A percentile compares a stretch with the other conserved stretches of the same genome.
phyloP scores from a whole-genome alignment of 1,284 basidiomycete genomes.

The Clitocybe nebularis region DNA sequence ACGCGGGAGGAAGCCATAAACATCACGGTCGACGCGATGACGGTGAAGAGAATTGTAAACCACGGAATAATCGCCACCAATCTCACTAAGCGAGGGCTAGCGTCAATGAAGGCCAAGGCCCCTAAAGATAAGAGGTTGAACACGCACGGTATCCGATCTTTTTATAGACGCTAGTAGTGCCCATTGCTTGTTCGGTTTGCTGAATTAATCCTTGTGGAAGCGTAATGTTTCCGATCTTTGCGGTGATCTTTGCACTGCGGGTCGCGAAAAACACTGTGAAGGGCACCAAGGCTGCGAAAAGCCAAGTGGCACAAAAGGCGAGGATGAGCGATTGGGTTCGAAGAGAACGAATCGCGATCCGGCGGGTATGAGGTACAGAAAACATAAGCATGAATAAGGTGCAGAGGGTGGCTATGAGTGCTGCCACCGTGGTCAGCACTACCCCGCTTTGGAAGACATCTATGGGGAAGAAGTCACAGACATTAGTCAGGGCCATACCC shows the following conservation, averaged over 20 bases:
- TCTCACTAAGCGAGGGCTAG: slow-evolving; percentile 29
- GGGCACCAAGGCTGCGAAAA: slow-evolving; percentile 51
- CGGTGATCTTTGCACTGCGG: slow-evolving; percentile 41
- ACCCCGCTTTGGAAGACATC: slow-evolving; percentile 44
- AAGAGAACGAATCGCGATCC: slow-evolving; percentile 25
- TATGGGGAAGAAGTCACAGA: slow-evolving; percentile 19
- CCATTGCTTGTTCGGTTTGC: slow-evolving; percentile 32
- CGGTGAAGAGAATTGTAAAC: slow-evolving; percentile 42
- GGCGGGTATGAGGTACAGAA: slow-evolving; percentile 21
- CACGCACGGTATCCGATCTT: slow-evolving; percentile 44
- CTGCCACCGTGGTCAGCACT: slow-evolving; percentile 41
- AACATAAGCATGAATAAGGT: slow-evolving; percentile 24
- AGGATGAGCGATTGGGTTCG: slow-evolving; percentile 36
- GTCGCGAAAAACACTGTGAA: slow-evolving; percentile 51
- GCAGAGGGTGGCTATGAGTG: slow-evolving; percentile 33
- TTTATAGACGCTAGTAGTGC: slow-evolving; percentile 44
- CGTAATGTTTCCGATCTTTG: slow-evolving; percentile 32
- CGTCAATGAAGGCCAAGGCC: not conserved
- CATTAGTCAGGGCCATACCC: too few species aligned
- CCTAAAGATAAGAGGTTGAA: not conserved
- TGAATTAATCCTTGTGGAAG: slow-evolving; percentile 39
- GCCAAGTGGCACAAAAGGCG: slow-evolving; percentile 42
- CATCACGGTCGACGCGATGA: slow-evolving; percentile 31
- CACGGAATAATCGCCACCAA: slow-evolving; percentile 46
- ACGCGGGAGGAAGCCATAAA: slow-evolving; percentile 22